Evolutionary conservation across 2,329 filamentous ascomycete genomes (phyloP), one percentile per base, ranked within the genome.

Genomic region (Diplodia intermedia): DNA sequence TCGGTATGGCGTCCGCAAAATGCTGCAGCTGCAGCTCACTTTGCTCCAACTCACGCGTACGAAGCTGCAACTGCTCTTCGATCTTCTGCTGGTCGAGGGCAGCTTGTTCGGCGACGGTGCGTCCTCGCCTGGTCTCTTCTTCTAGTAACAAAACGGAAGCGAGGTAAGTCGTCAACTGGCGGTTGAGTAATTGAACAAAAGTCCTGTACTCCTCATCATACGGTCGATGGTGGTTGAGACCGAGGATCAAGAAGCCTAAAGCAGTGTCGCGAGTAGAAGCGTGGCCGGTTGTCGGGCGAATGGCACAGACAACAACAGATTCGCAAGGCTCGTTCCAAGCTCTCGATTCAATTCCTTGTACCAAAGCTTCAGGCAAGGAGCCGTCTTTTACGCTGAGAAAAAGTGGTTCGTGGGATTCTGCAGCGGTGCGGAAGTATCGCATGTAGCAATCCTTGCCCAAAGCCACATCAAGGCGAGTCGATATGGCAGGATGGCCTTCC

Each of bases 121-220:
- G 69, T 52, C 69, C 63, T 12, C 68, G 71, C 23, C 52, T 68
- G 5, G 75, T 77, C 74, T 77, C 77, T 54, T 75, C 75, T 61
- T 78, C 63, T 75, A 75, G 56, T 74, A 78, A 12, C 76, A 78
- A 68, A 4, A 77, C 73, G 3, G 76, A 78, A 23, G 76, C 76
- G 38, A 77, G 66, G 5, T 75, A 76, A n/a, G 75, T 77, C 8
- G 75, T 73, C 23, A 78, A 65, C 47, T 77, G 76, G 53, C 75
- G 70, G 63, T 76, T 77, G 29, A 78, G 71, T 71, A 77, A 74
- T 23, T 71, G 67, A 15, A 72, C 71, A 57, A 78, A 78, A 12
- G 71, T 72, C 38, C 70, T 71, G 56, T 78, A 78, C 29, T 76
- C 75, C 0, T 76, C 74, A 50, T 78, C 75, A 36, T 76, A 78